Base-by-base conservation (phyloP, 371 early-diverging fungal species). In the Zopfochytrium polystomum region DNA sequence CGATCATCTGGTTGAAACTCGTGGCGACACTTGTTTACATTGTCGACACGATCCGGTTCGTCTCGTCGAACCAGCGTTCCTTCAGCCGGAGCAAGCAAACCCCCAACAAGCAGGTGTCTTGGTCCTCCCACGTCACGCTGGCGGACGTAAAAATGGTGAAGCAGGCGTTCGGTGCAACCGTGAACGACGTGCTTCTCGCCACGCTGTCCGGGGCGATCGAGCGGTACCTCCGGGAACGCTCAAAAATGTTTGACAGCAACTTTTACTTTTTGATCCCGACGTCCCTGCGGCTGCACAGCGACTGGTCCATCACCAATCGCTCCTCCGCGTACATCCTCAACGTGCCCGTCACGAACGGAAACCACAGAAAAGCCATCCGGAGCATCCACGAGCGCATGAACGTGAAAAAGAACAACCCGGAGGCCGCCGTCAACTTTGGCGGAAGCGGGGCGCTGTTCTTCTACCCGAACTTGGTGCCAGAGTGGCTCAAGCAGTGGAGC, bases 211-310 rank as follows among this genome's bases (percentile, higher is more conserved):
- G 55, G 5, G 65, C 70, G 7, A 47, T 70, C 25, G 62, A 63
- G n/a, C 5, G 47, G 25, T 56, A 58, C 38, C 27, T 65, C 5
- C 15, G 33, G 1, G 38, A 26, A 2, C 7, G 64, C n/a, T 27
- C 45, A 23, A 63, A n/a, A 15, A 18, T 52, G 48, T 55, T 55
- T 35, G 64, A 63, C 52, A 31, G 20, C 9, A 25, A 38, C 25
- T 44, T 70, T n/a, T 65, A 62, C 62, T 48, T 70, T 42, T 29
- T 70, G 31, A 63, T 70, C 25, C 65, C 65, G 25, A 70, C 65
- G 0, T 61, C 63, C 13, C 48, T 70, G 59, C 45, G 65, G 4
- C 13, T 23, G 29, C 59, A 52, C 13, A 58, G 35, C 48, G 70
- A 70, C 47, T 33, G 45, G 38, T 55, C 55, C 3, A 52, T 62